Percentiles rank a stretch among this genome's conserved stretches.
phyloP scores from a whole-genome alignment of 192 early-diverging fungal genomes.

The Podochytrium sp. region DNA sequence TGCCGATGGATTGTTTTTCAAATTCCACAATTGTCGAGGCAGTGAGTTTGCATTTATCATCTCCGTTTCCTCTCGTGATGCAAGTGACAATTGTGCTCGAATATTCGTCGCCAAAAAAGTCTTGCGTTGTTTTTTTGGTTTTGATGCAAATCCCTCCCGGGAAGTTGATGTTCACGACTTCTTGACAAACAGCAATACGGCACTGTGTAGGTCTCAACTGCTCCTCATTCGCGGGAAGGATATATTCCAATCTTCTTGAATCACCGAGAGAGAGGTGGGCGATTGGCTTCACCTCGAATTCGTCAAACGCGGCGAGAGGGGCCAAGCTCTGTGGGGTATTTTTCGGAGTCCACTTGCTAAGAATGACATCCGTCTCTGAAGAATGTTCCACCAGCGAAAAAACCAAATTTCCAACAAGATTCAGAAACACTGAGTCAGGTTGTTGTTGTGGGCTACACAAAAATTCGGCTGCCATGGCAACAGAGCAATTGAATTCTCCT shows the following conservation, averaged over 20 bases:
- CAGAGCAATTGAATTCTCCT: not conserved
- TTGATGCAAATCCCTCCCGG: not conserved
- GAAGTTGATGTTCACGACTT: not conserved
- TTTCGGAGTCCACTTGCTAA: not conserved
- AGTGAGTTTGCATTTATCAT: not conserved
- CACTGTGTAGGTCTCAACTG: not conserved
- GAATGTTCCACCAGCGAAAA: not conserved
- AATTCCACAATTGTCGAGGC: not conserved
- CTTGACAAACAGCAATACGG: not conserved
- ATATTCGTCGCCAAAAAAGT: not conserved
- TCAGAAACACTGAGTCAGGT: not conserved
- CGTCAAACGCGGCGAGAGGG: not conserved
- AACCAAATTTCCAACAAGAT: not conserved
- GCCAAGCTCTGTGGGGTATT: not conserved
- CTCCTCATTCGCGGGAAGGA: not conserved
- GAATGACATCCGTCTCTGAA: not conserved
- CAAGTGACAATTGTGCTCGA: not conserved
- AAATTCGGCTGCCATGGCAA: not conserved
- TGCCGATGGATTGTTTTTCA: not conserved
- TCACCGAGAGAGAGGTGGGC: not conserved
- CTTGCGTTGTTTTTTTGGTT: not conserved
- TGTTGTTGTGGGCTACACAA: not conserved
- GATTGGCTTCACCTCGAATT: not conserved
- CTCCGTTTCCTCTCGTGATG: not conserved
- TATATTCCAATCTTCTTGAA: not conserved